A percentile compares a stretch with the other conserved stretches of the same genome.
These are phyloP conservation scores for Neophaeococcomyces mojaviensis DNA, from an alignment of 2,329 filamentous ascomycete species.

Conservation along the genomic window DNA sequence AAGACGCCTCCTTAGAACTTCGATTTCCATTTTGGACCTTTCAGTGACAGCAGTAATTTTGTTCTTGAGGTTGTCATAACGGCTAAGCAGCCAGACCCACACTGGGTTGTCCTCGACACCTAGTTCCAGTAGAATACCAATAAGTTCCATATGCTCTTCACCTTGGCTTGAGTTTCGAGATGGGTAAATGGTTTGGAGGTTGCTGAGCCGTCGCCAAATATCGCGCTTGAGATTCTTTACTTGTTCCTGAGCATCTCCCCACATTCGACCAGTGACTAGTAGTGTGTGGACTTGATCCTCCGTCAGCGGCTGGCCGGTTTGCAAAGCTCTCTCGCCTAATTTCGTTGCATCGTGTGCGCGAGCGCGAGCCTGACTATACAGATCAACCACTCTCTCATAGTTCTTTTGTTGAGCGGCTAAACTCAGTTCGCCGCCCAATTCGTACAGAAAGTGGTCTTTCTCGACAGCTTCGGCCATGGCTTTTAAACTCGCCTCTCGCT, in stretches of 20 bases:
- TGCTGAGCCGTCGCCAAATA: slow-evolving; percentile 72
- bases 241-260: slow-evolving; percentile 85
- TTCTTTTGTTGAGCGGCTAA: slow-evolving; percentile 87
- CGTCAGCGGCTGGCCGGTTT: slow-evolving; percentile 49
- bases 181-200: slow-evolving; percentile 53
- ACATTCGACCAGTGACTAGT: slow-evolving; percentile 84
- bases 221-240: slow-evolving; percentile 82
- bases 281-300: slow-evolving; percentile 81
- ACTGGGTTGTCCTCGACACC: slow-evolving; percentile 95
- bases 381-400: slow-evolving; percentile 78
- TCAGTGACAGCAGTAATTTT: slow-evolving; percentile 76
- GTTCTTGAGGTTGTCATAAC: slow-evolving; percentile 80
- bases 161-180: slow-evolving; percentile 46
- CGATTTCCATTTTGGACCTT: slow-evolving; percentile 83
- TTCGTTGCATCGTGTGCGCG: slow-evolving; percentile 71
- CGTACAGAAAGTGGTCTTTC: slow-evolving; percentile 72
- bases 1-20: slow-evolving; percentile 75
- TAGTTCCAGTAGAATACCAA: slow-evolving; percentile 79
- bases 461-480: slow-evolving; percentile 68
- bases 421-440: slow-evolving; percentile 66
- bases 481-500: slow-evolving; percentile 83
- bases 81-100: slow-evolving; percentile 87
- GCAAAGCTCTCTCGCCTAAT: slow-evolving; percentile 53
- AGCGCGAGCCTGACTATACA: slow-evolving; percentile 74
- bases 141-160: slow-evolving; percentile 88